A percentile compares a stretch with the other conserved stretches of the same genome.
phyloP scores from a whole-genome alignment of 352 stramenopile genomes.

The Phytopythium aichiense region DNA sequence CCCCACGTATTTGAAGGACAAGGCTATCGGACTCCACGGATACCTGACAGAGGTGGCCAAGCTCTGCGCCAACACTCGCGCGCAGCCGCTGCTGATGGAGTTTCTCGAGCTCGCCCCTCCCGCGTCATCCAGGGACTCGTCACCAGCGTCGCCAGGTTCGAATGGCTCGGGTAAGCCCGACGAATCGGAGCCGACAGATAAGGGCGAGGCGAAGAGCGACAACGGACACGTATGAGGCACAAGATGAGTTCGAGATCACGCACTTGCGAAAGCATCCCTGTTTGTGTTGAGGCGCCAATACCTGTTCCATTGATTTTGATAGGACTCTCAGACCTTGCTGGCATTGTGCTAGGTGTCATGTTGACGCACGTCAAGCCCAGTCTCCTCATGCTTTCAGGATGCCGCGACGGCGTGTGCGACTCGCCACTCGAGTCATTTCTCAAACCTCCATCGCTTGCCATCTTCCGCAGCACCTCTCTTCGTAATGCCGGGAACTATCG shows the following conservation, averaged over 20 bases:
- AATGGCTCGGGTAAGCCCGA: neutral
- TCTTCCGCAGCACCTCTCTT: neutral
- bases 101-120: constrained; percentile 50
- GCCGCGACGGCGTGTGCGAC: too few relatives aligned
- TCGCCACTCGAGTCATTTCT: neutral
- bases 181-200: neutral
- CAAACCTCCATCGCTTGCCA: neutral
- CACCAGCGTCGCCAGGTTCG: neutral
- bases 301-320: too few relatives aligned
- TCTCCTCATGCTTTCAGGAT: too few relatives aligned
- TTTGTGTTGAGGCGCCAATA: too few relatives aligned
- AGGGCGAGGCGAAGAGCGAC: neutral
- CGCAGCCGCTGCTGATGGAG: constrained; percentile 53
- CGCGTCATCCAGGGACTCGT: neutral
- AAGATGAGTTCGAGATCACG: too few relatives aligned
- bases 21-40: constrained; percentile 60
- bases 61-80: constrained; percentile 64
- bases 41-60: constrained; percentile 77
- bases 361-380: too few relatives aligned
- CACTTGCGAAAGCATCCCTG: too few relatives aligned
- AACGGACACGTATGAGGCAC: neutral
- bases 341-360: too few relatives aligned
- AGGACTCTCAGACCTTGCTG: too few relatives aligned
- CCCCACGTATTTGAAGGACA: constrained; percentile 75
- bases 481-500: neutral